A percentile compares a stretch with the other conserved stretches of the same genome.
These are phyloP conservation scores for Globisporangium mamillatum DNA, from an alignment of 352 stramenopile genomes.

Conservation along the genomic window DNA sequence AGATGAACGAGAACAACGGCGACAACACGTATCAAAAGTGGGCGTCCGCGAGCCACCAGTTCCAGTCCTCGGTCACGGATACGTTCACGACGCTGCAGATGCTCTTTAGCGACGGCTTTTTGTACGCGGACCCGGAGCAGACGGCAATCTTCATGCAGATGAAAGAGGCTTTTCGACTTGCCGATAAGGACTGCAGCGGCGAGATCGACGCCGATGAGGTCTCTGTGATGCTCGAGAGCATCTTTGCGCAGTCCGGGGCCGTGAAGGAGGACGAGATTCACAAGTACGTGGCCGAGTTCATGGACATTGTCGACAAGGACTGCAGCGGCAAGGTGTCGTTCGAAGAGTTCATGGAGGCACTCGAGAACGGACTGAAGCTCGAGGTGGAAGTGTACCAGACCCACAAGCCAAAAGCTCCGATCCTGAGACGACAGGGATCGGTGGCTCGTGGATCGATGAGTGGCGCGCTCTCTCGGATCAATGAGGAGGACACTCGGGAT, in stretches of 20 bases:
- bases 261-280: slow-evolving; percentile 71
- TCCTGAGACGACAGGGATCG: slow-evolving; percentile 20
- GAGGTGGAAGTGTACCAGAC: slow-evolving; percentile 75
- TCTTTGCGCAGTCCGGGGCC: slow-evolving; percentile 74
- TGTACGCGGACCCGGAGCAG: slow-evolving; percentile 75
- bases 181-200: slow-evolving; percentile 76
- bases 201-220: slow-evolving; percentile 82
- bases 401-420: slow-evolving; percentile 21
- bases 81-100: slow-evolving; percentile 71
- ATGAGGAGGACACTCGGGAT: slow-evolving; percentile 30
- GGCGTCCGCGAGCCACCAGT: slow-evolving; percentile 48
- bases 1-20: slow-evolving; percentile 16
- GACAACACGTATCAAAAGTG: slow-evolving; percentile 40
- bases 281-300: slow-evolving; percentile 72
- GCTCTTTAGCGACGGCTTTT: slow-evolving; percentile 71
- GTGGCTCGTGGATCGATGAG: slow-evolving; percentile 16
- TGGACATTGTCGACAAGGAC: slow-evolving; percentile 68
- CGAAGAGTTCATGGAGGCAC: slow-evolving; percentile 75
- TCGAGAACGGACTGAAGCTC: slow-evolving; percentile 74
- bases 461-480: slow-evolving; percentile 31
- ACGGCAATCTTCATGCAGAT: slow-evolving; percentile 88
- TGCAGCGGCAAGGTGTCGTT: slow-evolving; percentile 71
- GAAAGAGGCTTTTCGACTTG: slow-evolving; percentile 79
- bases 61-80: slow-evolving; percentile 50
- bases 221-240: slow-evolving; percentile 66